Conservation (phyloP, 2,329 filamentous ascomycete species). For the Botrytis porri region DNA sequence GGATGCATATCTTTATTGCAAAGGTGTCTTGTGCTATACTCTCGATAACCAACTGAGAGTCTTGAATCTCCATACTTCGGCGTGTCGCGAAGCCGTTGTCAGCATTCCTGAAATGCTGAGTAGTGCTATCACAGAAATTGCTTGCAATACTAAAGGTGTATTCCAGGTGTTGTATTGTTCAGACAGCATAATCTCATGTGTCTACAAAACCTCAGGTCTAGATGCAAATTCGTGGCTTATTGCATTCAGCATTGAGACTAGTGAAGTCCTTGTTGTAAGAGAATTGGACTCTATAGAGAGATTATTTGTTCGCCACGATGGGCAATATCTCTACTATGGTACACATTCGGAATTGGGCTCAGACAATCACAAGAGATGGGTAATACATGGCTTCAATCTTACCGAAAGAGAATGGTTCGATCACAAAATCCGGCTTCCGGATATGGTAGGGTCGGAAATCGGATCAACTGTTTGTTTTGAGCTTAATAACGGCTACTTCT, state of each 20-base stretch:
- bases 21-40: slow-evolving; percentile 64
- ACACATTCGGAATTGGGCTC: slow-evolving; percentile 54
- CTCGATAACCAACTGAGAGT: slow-evolving; percentile 53
- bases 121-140: slow-evolving; percentile 40
- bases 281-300: slow-evolving; percentile 49
- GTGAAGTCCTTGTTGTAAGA: slow-evolving; percentile 43
- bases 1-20: slow-evolving; percentile 59
- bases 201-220: slow-evolving; percentile 47
- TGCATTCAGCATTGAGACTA: slow-evolving; percentile 45
- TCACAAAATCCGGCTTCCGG: slow-evolving; percentile 50
- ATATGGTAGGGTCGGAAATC: slow-evolving; percentile 62
- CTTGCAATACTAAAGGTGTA: slow-evolving; percentile 41
- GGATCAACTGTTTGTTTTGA: slow-evolving; percentile 70
- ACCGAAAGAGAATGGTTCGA: slow-evolving; percentile 41
- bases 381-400: slow-evolving; percentile 54
- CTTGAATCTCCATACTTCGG: slow-evolving; percentile 53
- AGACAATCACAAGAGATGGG: slow-evolving; percentile 61
- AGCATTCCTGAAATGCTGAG: slow-evolving; percentile 47
- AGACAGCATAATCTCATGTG: slow-evolving; percentile 55
- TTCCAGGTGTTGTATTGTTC: slow-evolving; percentile 57
- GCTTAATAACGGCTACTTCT: slow-evolving; percentile 63
- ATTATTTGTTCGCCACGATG: slow-evolving; percentile 66
- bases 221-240: slow-evolving; percentile 51
- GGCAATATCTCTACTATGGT: slow-evolving; percentile 61
- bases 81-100: slow-evolving; percentile 52